A percentile compares a stretch with the other conserved stretches of the same genome.
Conservation (phyloP, 371 early-diverging fungal genomes). For the Lichtheimia ramosa region DNA sequence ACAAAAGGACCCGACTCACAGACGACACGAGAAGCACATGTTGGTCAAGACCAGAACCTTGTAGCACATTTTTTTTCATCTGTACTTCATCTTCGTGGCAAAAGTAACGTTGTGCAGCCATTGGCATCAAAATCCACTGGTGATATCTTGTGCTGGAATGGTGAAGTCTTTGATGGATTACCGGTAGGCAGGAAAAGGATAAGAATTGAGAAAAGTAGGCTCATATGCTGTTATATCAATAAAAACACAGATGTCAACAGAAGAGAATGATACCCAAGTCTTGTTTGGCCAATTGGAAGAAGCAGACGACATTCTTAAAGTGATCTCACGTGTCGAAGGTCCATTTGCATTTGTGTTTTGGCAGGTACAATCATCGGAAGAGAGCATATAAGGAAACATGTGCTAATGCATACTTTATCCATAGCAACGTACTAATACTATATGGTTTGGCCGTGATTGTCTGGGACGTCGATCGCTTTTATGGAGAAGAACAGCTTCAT, state of each 20-base stretch:
- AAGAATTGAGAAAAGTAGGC: background rate
- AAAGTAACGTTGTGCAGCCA: conserved; percentile 68
- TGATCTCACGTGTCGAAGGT: conserved; percentile 65
- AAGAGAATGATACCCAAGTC: conserved; percentile 59
- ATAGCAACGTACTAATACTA: conserved; percentile 32
- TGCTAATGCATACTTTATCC: conserved; percentile 6
- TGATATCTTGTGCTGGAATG: conserved; percentile 79
- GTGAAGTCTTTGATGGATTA: conserved; percentile 80
- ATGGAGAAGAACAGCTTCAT: conserved; percentile 39
- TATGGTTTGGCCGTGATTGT: conserved; percentile 86
- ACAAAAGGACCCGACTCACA: conserved; percentile 52
- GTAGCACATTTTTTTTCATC: conserved; percentile 55
- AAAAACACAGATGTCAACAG: conserved; percentile 22
- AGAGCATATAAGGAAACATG: background rate
- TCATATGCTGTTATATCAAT: background rate
- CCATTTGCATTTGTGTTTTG: conserved; percentile 79
- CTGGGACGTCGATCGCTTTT: conserved; percentile 84
- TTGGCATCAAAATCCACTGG: conserved; percentile 31
- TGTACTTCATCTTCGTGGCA: conserved; percentile 83
- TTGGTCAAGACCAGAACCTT: too few species aligned
- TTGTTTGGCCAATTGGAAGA: conserved; percentile 45
- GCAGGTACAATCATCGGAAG: conserved; percentile 30
- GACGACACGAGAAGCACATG: background rate
- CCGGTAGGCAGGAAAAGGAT: conserved; percentile 29
- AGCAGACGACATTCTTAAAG: conserved; percentile 21